phyloP scores from a whole-genome alignment of 2,329 filamentous ascomycete genomes.

The Fusarium xylarioides region DNA sequence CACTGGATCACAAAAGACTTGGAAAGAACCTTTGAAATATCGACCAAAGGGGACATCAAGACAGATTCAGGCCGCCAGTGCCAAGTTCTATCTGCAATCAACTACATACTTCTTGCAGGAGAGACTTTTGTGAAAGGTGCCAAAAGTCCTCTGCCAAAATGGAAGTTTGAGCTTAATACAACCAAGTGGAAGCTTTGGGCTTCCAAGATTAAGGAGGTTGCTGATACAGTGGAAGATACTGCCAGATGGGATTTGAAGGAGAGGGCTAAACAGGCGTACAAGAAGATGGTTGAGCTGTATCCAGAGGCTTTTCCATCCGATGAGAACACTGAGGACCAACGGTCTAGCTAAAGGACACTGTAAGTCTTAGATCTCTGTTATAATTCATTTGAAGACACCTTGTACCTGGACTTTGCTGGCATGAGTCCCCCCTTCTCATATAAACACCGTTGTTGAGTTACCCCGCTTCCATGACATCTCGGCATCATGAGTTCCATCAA shows the following conservation, averaged over 20 bases:
- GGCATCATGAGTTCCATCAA: neutral
- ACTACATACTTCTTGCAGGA: constrained; percentile 7
- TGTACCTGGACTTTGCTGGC: neutral
- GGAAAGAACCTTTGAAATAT: neutral
- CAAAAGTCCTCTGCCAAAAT: neutral
- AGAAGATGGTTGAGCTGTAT: constrained; percentile 17
- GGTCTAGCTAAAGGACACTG: fast-evolving
- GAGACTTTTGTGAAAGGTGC: neutral
- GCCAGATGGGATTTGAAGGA: neutral
- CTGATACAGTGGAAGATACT: neutral
- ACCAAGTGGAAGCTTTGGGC: constrained; percentile 12
- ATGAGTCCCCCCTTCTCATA: fast-evolving
- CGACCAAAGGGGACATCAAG: neutral
- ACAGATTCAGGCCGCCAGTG: neutral
- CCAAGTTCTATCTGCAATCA: neutral
- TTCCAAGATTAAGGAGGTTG: neutral
- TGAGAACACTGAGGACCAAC: fast-evolving
- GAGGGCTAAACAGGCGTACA: neutral
- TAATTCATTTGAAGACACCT: fast-evolving
- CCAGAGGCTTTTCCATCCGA: neutral
- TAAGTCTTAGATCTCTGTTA: neutral
- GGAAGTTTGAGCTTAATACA: neutral
- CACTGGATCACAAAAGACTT: neutral
- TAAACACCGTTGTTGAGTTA: fast-evolving
- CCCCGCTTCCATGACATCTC: neutral